A percentile compares a stretch with the other conserved stretches of the same genome.
Evolutionary conservation across 192 early-diverging fungal genomes (phyloP).

Genomic region (Coemansia sp.): DNA sequence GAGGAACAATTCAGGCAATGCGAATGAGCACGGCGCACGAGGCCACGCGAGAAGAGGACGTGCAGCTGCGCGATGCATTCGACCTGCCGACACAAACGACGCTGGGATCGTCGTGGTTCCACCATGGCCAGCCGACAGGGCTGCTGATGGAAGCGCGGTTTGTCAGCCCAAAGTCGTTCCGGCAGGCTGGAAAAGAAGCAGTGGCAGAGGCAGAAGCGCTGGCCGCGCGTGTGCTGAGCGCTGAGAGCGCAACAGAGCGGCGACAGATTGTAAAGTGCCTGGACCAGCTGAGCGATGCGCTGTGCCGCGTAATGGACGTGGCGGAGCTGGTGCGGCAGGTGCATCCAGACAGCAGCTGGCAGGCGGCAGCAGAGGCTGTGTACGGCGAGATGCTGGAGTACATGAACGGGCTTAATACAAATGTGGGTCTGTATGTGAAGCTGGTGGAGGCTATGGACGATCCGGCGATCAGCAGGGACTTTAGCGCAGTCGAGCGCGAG

Average conservation of each 20-base stretch:
- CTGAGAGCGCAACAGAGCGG: slow-evolving; percentile 53
- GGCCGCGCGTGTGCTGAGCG: slow-evolving; percentile 21
- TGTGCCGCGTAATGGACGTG: slow-evolving; percentile 90
- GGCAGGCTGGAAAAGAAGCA: slow-evolving; percentile 31
- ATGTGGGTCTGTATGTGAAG: slow-evolving; percentile 78
- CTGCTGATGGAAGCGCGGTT: slow-evolving; percentile 52
- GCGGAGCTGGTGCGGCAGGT: slow-evolving; percentile 91
- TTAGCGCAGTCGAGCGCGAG: slow-evolving; percentile 67
- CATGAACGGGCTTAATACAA: slow-evolving; percentile 93
- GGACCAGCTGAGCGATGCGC: slow-evolving; percentile 82
- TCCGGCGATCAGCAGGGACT: slow-evolving; percentile 50
- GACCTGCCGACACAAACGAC: slow-evolving; percentile 43
- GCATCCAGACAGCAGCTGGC: slow-evolving; percentile 73
- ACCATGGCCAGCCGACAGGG: slow-evolving; percentile 41
- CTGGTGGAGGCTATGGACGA: slow-evolving; percentile 67
- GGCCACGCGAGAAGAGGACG: slow-evolving; percentile 28
- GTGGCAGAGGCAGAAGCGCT: slow-evolving; percentile 40
- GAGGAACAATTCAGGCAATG: slow-evolving; percentile 9
- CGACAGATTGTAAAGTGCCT: slow-evolving; percentile 80
- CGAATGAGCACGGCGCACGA: slow-evolving; percentile 11
- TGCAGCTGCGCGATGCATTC: slow-evolving; percentile 40
- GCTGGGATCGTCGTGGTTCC: slow-evolving; percentile 48
- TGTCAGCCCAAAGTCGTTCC: slow-evolving; percentile 42
- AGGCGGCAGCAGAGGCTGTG: slow-evolving; percentile 73
- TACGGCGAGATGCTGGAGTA: slow-evolving; percentile 74